A percentile compares a stretch with the other conserved stretches of the same genome.
These are phyloP conservation scores for Salicornia ramosissima DNA, from an alignment of 148 eudicot species.

Conservation along the genomic window DNA sequence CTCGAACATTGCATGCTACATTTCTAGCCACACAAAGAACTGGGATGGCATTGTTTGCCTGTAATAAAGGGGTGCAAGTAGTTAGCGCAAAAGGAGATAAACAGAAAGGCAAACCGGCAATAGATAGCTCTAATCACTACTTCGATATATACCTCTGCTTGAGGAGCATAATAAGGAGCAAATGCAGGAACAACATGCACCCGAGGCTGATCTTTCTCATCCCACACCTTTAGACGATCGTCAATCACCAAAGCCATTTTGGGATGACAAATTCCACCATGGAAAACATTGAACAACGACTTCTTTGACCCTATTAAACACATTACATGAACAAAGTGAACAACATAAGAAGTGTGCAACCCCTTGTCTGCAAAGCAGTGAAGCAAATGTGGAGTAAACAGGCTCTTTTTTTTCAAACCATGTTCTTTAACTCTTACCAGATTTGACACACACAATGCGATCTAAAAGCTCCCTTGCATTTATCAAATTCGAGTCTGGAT, in stretches of 20 bases:
- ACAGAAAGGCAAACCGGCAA: not conserved
- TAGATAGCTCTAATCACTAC: not conserved
- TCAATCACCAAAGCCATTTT: slow-evolving; percentile 98
- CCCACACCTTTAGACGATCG: slow-evolving; percentile 97
- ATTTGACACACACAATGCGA: slow-evolving; percentile 92
- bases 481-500: slow-evolving; percentile 92
- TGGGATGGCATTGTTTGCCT: slow-evolving; percentile 85
- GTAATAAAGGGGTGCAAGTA: slow-evolving; percentile 18
- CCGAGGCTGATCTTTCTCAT: slow-evolving; percentile 92
- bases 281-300: slow-evolving; percentile 89
- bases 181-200: slow-evolving; percentile 99
- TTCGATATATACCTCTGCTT: slow-evolving; percentile 69
- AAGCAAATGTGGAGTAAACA: not conserved
- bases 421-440: slow-evolving; percentile 46
- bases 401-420: not conserved
- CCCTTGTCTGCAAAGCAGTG: not conserved
- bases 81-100: not conserved
- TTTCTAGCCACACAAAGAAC: slow-evolving; percentile 95
- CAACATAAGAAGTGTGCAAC: not conserved
- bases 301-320: slow-evolving; percentile 59
- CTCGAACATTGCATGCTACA: slow-evolving; percentile 97
- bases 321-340: slow-evolving; percentile 3
- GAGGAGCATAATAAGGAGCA: slow-evolving; percentile 99
- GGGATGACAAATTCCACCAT: slow-evolving; percentile 86
- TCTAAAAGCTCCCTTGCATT: slow-evolving; percentile 62